These are phyloP conservation scores for Crotalaria pallida DNA, from an alignment of 306 rosid genomes.

Conservation along the genomic window DNA sequence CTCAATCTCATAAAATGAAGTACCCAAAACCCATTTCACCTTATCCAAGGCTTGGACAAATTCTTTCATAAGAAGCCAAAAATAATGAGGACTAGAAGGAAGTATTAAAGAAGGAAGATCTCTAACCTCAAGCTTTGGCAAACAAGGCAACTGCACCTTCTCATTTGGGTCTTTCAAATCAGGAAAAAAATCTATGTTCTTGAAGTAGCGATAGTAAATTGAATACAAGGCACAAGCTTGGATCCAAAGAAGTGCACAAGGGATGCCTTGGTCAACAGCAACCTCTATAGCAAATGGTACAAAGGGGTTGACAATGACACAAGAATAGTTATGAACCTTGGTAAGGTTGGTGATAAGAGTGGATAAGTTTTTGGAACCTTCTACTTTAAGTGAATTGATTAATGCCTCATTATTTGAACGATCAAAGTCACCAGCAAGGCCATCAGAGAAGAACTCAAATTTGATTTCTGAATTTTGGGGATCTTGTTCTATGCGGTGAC, in stretches of 20 bases:
- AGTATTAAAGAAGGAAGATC: constrained; percentile 49
- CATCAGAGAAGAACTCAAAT: constrained; percentile 52
- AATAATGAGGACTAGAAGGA: constrained; percentile 34
- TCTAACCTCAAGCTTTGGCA: constrained; percentile 32
- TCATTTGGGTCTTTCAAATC: constrained; percentile 25
- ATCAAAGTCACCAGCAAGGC: constrained; percentile 37
- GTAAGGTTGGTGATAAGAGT: constrained; percentile 25
- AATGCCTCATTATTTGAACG: constrained; percentile 12
- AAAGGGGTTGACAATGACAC: constrained; percentile 44
- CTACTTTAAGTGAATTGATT: neutral
- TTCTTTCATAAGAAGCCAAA: neutral
- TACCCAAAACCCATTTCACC: constrained; percentile 51
- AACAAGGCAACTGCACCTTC: constrained; percentile 31
- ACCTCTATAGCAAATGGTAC: constrained; percentile 44
- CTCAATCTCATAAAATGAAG: constrained; percentile 47
- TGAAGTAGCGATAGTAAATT: constrained; percentile 38
- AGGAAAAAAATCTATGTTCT: constrained; percentile 11
- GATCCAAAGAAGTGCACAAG: constrained; percentile 62
- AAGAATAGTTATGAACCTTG: constrained; percentile 13
- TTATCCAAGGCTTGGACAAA: constrained; percentile 20
- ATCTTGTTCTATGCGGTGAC: no score
- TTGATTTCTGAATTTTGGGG: neutral
- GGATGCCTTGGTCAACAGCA: constrained; percentile 25
- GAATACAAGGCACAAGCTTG: constrained; percentile 47
- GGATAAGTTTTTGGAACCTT: constrained; percentile 31